These are phyloP conservation scores for Debaryomyces maramus DNA, from an alignment of 805 yeast species.

Conservation along the genomic window DNA sequence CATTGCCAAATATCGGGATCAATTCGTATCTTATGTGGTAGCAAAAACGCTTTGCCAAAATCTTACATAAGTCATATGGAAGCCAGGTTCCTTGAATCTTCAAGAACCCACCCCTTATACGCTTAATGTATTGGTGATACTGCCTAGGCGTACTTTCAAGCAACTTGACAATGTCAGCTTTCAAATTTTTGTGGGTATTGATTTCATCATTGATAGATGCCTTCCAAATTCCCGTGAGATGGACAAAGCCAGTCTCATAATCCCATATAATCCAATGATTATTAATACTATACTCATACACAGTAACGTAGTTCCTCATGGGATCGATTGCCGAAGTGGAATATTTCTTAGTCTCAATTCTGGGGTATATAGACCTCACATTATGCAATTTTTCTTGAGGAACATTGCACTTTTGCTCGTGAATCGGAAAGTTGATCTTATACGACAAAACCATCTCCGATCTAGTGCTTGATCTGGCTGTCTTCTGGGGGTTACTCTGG, in stretches of 20 bases:
- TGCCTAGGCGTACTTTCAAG: conserved; percentile 63
- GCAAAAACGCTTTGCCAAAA: conserved; percentile 72
- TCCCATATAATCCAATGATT: conserved; percentile 85
- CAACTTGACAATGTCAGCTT: conserved; percentile 75
- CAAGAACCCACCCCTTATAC: conserved; percentile 87
- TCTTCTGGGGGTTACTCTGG: conserved; percentile 1
- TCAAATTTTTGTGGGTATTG: conserved; percentile 26
- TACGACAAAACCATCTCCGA: background rate
- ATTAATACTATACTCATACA: conserved; percentile 68
- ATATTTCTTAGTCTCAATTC: conserved; percentile 49
- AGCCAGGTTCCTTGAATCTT: conserved; percentile 96
- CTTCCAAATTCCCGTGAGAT: conserved; percentile 87
- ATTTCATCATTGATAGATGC: conserved; percentile 28
- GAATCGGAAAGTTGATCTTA: conserved; percentile 14
- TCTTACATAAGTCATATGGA: conserved; percentile 65
- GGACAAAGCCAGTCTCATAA: conserved; percentile 79
- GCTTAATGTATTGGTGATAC: conserved; percentile 58
- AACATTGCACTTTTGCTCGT: conserved; percentile 6
- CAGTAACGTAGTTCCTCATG: conserved; percentile 61
- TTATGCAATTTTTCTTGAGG: conserved; percentile 7
- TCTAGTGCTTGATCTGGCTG: background rate
- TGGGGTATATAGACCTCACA: conserved; percentile 15
- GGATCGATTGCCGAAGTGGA: conserved; percentile 70
- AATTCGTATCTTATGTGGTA: conserved; percentile 72
- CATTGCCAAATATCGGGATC: conserved; percentile 76